A percentile compares a stretch with the other conserved stretches of the same genome.
Conservation (phyloP, 2,329 filamentous ascomycete genomes). For the Trichophyton rubrum region DNA sequence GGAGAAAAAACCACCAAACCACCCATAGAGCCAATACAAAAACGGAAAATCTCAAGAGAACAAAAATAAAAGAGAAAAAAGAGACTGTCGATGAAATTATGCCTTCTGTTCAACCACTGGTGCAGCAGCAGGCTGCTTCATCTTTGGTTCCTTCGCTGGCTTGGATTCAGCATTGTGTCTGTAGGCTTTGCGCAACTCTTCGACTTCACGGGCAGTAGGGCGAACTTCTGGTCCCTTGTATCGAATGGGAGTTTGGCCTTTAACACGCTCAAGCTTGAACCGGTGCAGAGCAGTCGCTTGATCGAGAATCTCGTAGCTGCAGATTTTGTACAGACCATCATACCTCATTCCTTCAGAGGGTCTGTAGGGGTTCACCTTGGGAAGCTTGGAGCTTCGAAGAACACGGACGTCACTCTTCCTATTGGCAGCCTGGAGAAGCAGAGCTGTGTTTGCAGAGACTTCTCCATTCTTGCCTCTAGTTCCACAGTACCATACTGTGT, state of each 20-base stretch:
- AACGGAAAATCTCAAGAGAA: background rate
- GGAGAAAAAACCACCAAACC: too few species aligned
- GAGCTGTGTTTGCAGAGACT: conserved; percentile 25
- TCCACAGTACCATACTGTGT: conserved; percentile 41
- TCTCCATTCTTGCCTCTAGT: conserved; percentile 30
- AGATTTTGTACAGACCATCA: conserved; percentile 45
- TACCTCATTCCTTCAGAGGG: conserved; percentile 43
- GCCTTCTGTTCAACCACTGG: background rate
- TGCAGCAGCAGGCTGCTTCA: background rate
- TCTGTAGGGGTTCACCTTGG: conserved; percentile 27
- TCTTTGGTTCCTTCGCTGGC: background rate
- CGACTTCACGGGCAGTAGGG: conserved; percentile 33
- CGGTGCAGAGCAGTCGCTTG: conserved; percentile 30
- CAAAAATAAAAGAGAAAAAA: background rate
- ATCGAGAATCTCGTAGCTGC: conserved; percentile 29
- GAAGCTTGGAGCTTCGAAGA: conserved; percentile 33
- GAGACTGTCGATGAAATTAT: background rate
- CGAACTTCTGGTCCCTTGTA: conserved; percentile 28
- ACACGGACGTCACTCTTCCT: conserved; percentile 37
- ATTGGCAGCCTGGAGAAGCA: conserved; percentile 31
- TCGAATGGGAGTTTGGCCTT: conserved; percentile 38
- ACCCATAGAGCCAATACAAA: too few species aligned
- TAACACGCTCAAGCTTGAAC: conserved; percentile 36
- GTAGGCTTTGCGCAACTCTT: conserved; percentile 4
- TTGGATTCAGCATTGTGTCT: background rate